phyloP scores from a whole-genome alignment of 371 early-diverging fungal species.

The Rhizopus microsporus region DNA sequence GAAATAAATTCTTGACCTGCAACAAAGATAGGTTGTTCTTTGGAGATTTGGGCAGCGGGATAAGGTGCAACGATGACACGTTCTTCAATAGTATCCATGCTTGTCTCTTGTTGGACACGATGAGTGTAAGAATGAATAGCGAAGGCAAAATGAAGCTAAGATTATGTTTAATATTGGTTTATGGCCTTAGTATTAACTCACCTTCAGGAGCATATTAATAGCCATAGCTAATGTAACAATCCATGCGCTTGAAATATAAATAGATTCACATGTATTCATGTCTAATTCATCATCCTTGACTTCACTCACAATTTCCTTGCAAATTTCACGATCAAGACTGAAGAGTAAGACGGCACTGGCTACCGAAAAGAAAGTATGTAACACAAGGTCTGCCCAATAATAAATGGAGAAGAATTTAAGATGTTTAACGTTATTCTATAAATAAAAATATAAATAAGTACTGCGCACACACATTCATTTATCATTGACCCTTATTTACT shows the following conservation, averaged over 20 bases:
- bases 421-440: constrained; percentile 45
- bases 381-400: constrained; percentile 45
- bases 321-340: constrained; percentile 37
- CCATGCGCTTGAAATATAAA: constrained; percentile 34
- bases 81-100: constrained; percentile 11
- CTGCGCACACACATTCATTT: constrained; percentile 3
- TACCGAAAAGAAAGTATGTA: constrained; percentile 43
- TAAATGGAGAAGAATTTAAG: constrained; percentile 37
- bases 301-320: constrained; percentile 37
- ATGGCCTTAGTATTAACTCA: constrained; percentile 1
- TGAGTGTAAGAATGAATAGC: constrained; percentile 42
- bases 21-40: constrained; percentile 34
- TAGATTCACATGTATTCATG: constrained; percentile 39
- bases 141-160: constrained; percentile 45
- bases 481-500: constrained; percentile 19
- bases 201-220: constrained; percentile 42
- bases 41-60: constrained; percentile 25
- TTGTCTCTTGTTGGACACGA: constrained; percentile 15
- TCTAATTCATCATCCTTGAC: constrained; percentile 35
- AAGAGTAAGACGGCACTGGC: constrained; percentile 39
- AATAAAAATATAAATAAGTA: background rate
- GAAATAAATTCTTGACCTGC: constrained; percentile 47
- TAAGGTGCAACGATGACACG: constrained; percentile 27
- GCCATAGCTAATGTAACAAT: constrained; percentile 40
- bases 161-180: background rate